Evolutionary conservation across 2,329 filamentous ascomycete species (phyloP).

Genomic region (Trichoderma sp.): DNA sequence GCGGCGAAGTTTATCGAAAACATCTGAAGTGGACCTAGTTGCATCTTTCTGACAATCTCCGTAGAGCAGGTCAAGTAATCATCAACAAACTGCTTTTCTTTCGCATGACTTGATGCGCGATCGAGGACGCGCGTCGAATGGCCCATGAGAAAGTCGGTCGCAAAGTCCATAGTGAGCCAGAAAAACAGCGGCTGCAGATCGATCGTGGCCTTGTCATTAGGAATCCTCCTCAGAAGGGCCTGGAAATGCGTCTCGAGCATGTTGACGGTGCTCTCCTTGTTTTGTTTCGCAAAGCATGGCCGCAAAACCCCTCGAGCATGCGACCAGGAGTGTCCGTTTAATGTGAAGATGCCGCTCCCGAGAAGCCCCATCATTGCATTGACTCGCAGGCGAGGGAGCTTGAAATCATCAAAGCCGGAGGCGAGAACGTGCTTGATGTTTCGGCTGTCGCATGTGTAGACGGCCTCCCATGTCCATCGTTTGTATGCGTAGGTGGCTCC

Average conservation of each 20-base stretch:
- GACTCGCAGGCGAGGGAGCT: conserved; percentile 40
- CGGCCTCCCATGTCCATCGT: conserved; percentile 37
- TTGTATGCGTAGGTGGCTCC: conserved; percentile 37
- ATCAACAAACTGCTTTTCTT: conserved; percentile 39
- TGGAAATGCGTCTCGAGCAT: conserved; percentile 40
- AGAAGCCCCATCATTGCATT: conserved; percentile 43
- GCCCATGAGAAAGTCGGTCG: conserved; percentile 52
- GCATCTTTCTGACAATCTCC: conserved; percentile 36
- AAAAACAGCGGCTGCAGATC: conserved; percentile 51
- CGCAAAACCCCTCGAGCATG: conserved; percentile 42
- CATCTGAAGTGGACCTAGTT: conserved; percentile 36
- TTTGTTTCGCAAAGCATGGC: conserved; percentile 37
- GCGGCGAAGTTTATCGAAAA: conserved; percentile 33
- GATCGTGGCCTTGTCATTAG: conserved; percentile 28
- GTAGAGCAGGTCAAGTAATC: conserved; percentile 39
- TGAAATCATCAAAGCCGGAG: conserved; percentile 53
- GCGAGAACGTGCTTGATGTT: conserved; percentile 60
- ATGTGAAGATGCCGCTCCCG: conserved; percentile 50
- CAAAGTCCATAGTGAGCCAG: conserved; percentile 48
- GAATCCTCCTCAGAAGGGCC: conserved; percentile 41
- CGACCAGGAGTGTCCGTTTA: conserved; percentile 50
- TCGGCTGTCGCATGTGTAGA: conserved; percentile 46
- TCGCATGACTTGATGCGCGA: conserved; percentile 23
- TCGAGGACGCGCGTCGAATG: conserved; percentile 30
- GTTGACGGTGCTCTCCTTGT: conserved; percentile 31